Conservation (phyloP, 225 moss, liverwort and hornwort genomes). For the Marchantia paleacea region DNA sequence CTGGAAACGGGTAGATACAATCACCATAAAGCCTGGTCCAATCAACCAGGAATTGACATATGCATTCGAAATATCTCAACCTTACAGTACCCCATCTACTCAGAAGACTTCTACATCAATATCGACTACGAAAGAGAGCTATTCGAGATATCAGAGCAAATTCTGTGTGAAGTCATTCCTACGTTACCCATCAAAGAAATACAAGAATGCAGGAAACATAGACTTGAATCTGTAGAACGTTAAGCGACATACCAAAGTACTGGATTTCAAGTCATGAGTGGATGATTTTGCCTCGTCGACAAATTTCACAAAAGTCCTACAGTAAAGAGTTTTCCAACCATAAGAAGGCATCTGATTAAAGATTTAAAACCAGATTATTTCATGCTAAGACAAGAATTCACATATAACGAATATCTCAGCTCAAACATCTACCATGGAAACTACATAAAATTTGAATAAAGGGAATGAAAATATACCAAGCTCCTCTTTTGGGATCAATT, state of each 20-base stretch:
- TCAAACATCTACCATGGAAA: too few relatives aligned
- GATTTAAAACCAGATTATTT: neutral
- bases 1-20: neutral
- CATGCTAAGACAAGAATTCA: too few relatives aligned
- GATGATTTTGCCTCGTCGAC: conserved; percentile 84
- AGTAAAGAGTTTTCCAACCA: neutral
- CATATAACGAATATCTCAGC: too few relatives aligned
- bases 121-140: neutral
- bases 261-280: conserved; percentile 63
- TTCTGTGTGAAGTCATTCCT: neutral
- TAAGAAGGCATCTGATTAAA: neutral
- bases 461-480: conserved; percentile 51
- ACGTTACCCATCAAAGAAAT: neutral
- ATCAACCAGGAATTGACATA: neutral
- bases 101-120: neutral
- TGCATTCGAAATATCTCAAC: neutral
- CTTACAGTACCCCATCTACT: neutral
- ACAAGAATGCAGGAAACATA: neutral
- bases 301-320: conserved; percentile 81
- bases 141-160: neutral
- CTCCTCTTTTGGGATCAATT: conserved; percentile 51
- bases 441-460: neutral
- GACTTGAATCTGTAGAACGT: neutral
- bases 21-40: neutral
- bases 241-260: conserved; percentile 56